These are phyloP conservation scores for Magnaporthiopsis rhizophila DNA, from an alignment of 2,329 filamentous ascomycete species.

Conservation along the genomic window DNA sequence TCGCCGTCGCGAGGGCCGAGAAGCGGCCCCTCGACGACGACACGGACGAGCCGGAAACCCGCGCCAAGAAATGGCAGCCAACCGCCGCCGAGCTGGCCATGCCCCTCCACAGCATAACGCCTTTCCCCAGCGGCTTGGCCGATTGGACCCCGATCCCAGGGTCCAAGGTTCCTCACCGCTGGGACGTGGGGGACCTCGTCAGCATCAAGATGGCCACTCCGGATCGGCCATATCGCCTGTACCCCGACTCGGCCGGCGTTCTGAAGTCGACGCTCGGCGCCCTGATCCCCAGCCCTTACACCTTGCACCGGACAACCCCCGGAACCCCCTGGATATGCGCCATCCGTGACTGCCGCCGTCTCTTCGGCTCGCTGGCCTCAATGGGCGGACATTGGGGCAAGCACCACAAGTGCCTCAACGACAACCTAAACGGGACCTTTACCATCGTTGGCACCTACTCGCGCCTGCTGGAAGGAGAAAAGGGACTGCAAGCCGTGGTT, in stretches of 20 bases:
- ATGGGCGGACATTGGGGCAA: constrained; percentile 10
- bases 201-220: neutral
- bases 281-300: constrained; percentile 10
- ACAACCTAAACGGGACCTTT: constrained; percentile 11
- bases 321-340: constrained; percentile 11
- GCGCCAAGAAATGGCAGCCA: too few species aligned
- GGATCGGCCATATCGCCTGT: constrained; percentile 3
- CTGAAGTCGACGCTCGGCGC: constrained; percentile 3
- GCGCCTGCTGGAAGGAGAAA: constrained; percentile 1
- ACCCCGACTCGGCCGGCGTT: neutral
- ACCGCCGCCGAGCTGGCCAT: too few species aligned
- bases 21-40: neutral
- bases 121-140: too few species aligned
- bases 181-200: neutral
- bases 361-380: constrained; percentile 4
- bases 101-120: too few species aligned
- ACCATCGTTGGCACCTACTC: neutral
- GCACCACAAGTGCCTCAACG: constrained; percentile 8
- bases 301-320: neutral
- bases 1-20: too few species aligned
- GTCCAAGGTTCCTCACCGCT: neutral
- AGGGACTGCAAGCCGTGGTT: constrained; percentile 5
- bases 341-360: constrained; percentile 9
- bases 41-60: neutral
- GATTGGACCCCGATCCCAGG: too few species aligned